Evolutionary conservation across 2,329 filamentous ascomycete genomes (phyloP).

Genomic region (Nothomitra cinnamomea): DNA sequence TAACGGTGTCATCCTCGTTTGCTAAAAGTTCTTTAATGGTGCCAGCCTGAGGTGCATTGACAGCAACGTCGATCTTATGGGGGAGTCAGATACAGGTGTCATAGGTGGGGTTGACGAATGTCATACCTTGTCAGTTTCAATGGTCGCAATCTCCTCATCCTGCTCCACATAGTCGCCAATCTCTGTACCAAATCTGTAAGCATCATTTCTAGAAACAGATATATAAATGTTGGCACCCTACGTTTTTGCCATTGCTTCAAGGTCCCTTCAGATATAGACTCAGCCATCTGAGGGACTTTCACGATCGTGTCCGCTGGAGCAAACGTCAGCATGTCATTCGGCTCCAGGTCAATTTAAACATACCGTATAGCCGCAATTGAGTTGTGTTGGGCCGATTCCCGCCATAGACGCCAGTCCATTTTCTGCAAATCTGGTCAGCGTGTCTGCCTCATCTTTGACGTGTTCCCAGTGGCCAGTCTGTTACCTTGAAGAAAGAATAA

Average conservation of each 20-base stretch:
- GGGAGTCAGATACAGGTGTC: neutral
- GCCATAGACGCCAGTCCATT: neutral
- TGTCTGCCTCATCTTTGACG: neutral
- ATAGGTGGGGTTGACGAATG: neutral
- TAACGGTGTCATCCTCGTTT: conserved; percentile 88
- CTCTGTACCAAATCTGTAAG: conserved; percentile 26
- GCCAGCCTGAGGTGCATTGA: conserved; percentile 84
- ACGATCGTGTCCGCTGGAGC: conserved; percentile 56
- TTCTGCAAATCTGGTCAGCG: neutral
- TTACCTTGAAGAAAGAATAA: neutral
- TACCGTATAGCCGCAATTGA: conserved; percentile 2
- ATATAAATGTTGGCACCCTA: conserved; percentile 18
- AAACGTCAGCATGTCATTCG: neutral
- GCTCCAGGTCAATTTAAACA: neutral
- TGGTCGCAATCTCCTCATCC: conserved; percentile 96
- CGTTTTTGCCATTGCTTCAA: conserved; percentile 87
- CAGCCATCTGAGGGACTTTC: conserved; percentile 95
- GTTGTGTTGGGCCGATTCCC: neutral
- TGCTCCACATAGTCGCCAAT: conserved; percentile 86
- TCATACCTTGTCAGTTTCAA: conserved; percentile 94
- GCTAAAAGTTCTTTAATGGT: conserved; percentile 83
- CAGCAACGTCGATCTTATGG: conserved; percentile 79
- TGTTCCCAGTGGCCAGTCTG: neutral
- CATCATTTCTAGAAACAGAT: conserved; percentile 11
- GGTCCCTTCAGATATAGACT: conserved; percentile 95